Evolutionary conservation across 805 yeast genomes (phyloP).

Genomic region (Sungouiella blattae): DNA sequence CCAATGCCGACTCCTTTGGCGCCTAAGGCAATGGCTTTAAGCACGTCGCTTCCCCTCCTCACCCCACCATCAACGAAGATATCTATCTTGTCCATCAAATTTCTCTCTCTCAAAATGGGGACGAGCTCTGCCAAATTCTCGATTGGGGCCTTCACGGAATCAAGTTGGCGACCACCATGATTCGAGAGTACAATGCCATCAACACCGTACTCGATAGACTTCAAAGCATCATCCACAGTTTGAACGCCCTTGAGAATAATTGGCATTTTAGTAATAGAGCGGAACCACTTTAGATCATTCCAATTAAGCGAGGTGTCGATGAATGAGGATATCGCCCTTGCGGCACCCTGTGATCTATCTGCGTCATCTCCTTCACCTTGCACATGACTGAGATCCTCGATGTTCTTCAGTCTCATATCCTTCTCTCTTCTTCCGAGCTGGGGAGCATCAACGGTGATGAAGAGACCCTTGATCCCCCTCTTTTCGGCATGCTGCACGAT

Average conservation of each 20-base stretch:
- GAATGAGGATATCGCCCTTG: constrained; percentile 72
- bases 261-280: constrained; percentile 36
- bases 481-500: constrained; percentile 37
- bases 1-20: constrained; percentile 77
- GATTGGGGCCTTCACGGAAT: constrained; percentile 57
- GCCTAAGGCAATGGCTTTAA: constrained; percentile 74
- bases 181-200: constrained; percentile 67
- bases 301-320: constrained; percentile 47
- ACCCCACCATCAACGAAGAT: constrained; percentile 76
- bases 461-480: constrained; percentile 43
- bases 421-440: constrained; percentile 76
- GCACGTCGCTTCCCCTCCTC: constrained; percentile 71
- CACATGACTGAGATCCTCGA: constrained; percentile 22
- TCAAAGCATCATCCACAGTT: constrained; percentile 59
- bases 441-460: constrained; percentile 56
- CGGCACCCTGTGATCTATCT: constrained; percentile 79
- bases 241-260: constrained; percentile 68
- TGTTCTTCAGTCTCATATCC: constrained; percentile 60
- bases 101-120: constrained; percentile 38
- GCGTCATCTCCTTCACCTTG: constrained; percentile 44
- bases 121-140: constrained; percentile 57
- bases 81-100: constrained; percentile 50
- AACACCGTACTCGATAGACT: constrained; percentile 56
- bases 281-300: constrained; percentile 40
- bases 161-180: constrained; percentile 74